Base-by-base conservation (phyloP, 192 early-diverging fungal genomes). In the Linnemannia schmuckeri region DNA sequence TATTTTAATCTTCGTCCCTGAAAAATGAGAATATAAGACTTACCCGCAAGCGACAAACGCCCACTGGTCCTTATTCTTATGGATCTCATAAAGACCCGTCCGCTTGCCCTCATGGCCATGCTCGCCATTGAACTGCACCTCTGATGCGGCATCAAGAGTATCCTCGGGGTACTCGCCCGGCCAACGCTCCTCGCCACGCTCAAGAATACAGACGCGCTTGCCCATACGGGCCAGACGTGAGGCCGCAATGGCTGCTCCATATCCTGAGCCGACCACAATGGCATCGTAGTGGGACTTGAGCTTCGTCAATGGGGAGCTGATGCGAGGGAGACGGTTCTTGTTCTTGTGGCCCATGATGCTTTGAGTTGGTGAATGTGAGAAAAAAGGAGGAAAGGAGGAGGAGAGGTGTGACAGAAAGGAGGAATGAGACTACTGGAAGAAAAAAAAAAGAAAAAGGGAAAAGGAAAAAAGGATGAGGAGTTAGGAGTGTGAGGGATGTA, bases 131-230 rank as follows among this genome's bases (percentile, higher is more conserved):
- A 79, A 82, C 71, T 90, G 90, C 52, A 88, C 73, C 46, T 90
- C 90, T 40, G 79, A 79, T 5, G 86, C 57, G n/a, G 74, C 72
- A 20, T 88, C 80, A n/a, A 70, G 40, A 0, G 78, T 70, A 12
- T 89, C 74, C 75, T 83, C 72, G 40, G 90, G 90, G 72, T 79
- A 90, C 52, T 90, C 90, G 13, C 90, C 90, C 18, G 90, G 90
- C 90, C 90, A 90, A 33, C 85, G 84, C 80, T 90, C 90, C 70
- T 89, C 73, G 5, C 90, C 90, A 44, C 79, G 75, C 72, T 90
- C 90, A 47, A 90, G 83, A 24, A 90, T 78, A 30, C 84, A 85
- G 22, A 90, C 90, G 18, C 82, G 76, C 77, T 89, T 87, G 13
- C 88, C 88, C 37, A 88, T 85, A 74, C 90, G 81, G 20, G 90